Base-by-base conservation (phyloP, 306 rosid species). In the Cicer cuneatum region DNA sequence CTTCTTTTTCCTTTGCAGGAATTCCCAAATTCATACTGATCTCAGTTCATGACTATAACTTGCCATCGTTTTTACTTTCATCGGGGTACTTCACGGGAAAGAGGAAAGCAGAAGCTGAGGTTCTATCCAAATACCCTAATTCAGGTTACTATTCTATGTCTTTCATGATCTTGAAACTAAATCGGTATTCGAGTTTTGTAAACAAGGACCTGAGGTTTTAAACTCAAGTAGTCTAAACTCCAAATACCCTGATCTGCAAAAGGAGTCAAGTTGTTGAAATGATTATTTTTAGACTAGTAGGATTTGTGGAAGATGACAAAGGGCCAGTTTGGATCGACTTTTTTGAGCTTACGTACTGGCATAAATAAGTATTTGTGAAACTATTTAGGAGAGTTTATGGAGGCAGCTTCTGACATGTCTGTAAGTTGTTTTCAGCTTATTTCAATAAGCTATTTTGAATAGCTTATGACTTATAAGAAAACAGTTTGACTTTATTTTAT, bases 71-170 rank as follows among this genome's bases (percentile, higher is more conserved):
- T 81, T 46, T 88, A 69, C 97, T 94, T 80, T 83, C 92, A 47
- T 88, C 96, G 49, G 93, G 90, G 58, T 94, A 94, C 86, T 94
- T 94, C 85, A 86, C 89, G 0, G 97, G 98, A 80, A 94, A 94
- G 87, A 87, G 98, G 84, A 89, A 94, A 86, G 98, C 98, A 82
- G 98, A 94, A 74, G 86, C 95, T 2, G 98, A 90, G 82, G 97
- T 94, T 77, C 96, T 94, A 63, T 90, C 98, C 74, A 94, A 94
- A 82, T 94, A 84, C 82, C 97, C 97, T 21, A 90, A 66, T 70
- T 91, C 97, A 64, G 97, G 98, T 94, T 80, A 84, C 39, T 67
- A 54, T 57, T 76, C 75, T 75, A n/a, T 47, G 15, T 19, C 51
- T 66, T 77, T 12, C 45, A n/a, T 13, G 56, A 66, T 58, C 69